These are phyloP conservation scores for Stenocarpella maydis DNA, from an alignment of 2,329 filamentous ascomycete species.

Conservation along the genomic window DNA sequence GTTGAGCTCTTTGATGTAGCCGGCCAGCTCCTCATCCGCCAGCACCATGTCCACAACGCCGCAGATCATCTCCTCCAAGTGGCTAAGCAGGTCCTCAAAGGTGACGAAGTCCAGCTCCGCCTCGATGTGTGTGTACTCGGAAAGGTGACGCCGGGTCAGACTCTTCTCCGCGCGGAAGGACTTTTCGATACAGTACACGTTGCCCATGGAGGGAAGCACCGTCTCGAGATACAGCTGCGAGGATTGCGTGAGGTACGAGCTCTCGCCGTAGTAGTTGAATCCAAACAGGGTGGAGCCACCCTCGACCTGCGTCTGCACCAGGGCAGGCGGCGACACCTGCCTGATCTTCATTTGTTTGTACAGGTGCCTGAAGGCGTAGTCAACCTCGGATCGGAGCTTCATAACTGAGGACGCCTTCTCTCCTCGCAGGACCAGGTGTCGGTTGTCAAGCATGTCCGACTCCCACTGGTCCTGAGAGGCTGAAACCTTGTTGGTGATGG, in stretches of 20 bases:
- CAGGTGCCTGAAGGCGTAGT: slow-evolving; percentile 80
- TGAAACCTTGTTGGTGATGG: slow-evolving; percentile 81
- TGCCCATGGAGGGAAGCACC: slow-evolving; percentile 85
- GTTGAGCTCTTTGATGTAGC: slow-evolving; percentile 86
- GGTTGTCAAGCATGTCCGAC: slow-evolving; percentile 63
- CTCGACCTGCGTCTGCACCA: slow-evolving; percentile 96
- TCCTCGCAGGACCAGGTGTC: slow-evolving; percentile 86
- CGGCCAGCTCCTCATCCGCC: slow-evolving; percentile 75
- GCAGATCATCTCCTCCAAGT: slow-evolving; percentile 89
- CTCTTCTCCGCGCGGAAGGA: slow-evolving; percentile 99
- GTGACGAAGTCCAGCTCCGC: slow-evolving; percentile 95
- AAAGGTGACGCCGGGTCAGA: slow-evolving; percentile 90
- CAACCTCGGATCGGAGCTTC: slow-evolving; percentile 83
- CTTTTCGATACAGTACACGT: slow-evolving; percentile 98
- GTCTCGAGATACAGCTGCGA: slow-evolving; percentile 98
- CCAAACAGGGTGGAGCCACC: slow-evolving; percentile 91
- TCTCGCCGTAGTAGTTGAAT: slow-evolving; percentile 70
- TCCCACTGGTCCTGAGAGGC: slow-evolving; percentile 66
- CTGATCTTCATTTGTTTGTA: slow-evolving; percentile 81
- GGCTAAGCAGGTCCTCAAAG: slow-evolving; percentile 86
- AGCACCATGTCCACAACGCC: slow-evolving; percentile 82
- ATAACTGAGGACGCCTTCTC: slow-evolving; percentile 86
- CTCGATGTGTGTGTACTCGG: slow-evolving; percentile 97
- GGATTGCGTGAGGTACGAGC: slow-evolving; percentile 94
- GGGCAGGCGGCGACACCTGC: slow-evolving; percentile 87